These are phyloP conservation scores for Ceratobasidium sp. DNA, from an alignment of 1,284 basidiomycete genomes.

Conservation along the genomic window DNA sequence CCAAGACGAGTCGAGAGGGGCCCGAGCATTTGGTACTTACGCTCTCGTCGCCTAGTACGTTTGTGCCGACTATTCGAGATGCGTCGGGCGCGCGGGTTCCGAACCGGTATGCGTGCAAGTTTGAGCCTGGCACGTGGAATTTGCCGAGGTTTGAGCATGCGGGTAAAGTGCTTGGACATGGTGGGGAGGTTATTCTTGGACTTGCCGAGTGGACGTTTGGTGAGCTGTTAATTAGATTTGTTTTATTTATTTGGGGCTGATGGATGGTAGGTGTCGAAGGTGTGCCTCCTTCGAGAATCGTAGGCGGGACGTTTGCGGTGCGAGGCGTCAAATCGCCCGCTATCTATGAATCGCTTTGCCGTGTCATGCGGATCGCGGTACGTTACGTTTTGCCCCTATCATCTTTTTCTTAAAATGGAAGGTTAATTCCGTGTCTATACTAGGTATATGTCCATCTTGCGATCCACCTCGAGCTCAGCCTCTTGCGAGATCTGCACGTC, in stretches of 20 bases:
- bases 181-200: conserved; percentile 46
- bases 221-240: background rate
- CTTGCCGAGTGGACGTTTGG: conserved; percentile 48
- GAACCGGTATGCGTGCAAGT: conserved; percentile 47
- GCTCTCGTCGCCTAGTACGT: conserved; percentile 37
- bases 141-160: conserved; percentile 46
- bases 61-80: conserved; percentile 41
- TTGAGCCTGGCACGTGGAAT: conserved; percentile 39
- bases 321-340: conserved; percentile 62
- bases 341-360: conserved; percentile 64
- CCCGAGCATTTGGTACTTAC: background rate
- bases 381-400: background rate
- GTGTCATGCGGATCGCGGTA: conserved; percentile 62
- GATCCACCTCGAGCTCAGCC: conserved; percentile 72
- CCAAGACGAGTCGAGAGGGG: background rate
- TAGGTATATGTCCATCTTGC: conserved; percentile 71
- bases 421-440: background rate
- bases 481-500: conserved; percentile 68
- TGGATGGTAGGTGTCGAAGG: conserved; percentile 4
- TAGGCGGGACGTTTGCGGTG: conserved; percentile 74
- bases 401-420: background rate
- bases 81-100: conserved; percentile 28
- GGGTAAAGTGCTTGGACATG: conserved; percentile 36
- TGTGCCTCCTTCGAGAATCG: conserved; percentile 53
- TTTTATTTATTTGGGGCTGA: too few relatives aligned